phyloP scores from a whole-genome alignment of 2,329 filamentous ascomycete genomes.

The Eurotiales sp. region DNA sequence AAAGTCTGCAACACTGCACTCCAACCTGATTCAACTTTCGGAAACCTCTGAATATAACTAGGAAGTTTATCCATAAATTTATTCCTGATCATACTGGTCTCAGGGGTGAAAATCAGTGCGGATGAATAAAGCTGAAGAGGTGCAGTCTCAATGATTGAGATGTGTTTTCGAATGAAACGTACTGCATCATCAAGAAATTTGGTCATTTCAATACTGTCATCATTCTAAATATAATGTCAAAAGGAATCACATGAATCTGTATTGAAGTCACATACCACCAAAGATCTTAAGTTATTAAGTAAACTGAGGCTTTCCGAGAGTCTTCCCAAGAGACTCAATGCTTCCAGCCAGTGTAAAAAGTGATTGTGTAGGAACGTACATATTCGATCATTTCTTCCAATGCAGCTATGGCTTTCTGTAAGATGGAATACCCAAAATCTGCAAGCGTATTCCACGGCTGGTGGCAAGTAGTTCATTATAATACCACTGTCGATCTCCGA shows the following conservation, averaged over 20 bases:
- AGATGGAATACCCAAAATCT: conserved; percentile 21
- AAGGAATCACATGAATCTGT: too few species aligned
- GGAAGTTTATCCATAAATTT: not conserved
- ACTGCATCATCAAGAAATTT: not conserved
- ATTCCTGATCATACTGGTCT: not conserved
- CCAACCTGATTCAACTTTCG: not conserved
- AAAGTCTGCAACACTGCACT: not conserved
- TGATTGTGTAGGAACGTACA: conserved; percentile 16
- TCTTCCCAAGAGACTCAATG: conserved; percentile 17
- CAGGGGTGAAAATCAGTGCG: not conserved
- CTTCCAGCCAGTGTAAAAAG: conserved; percentile 22
- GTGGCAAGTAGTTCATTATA: conserved; percentile 14
- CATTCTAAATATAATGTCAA: too few species aligned
- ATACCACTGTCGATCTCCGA: not conserved
- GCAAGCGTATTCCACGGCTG: conserved; percentile 20
- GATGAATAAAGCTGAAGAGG: conserved; percentile 4
- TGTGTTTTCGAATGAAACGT: not conserved
- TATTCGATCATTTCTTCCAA: conserved; percentile 11
- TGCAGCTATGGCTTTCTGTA: conserved; percentile 2
- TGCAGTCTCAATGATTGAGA: not conserved
- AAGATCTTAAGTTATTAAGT: too few species aligned
- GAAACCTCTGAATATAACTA: not conserved
- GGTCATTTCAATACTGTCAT: not conserved
- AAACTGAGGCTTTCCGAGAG: conserved; percentile 14
- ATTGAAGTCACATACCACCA: too few species aligned